Base-by-base conservation (phyloP, 192 early-diverging fungal species). In the Entomortierella chlamydospora region DNA sequence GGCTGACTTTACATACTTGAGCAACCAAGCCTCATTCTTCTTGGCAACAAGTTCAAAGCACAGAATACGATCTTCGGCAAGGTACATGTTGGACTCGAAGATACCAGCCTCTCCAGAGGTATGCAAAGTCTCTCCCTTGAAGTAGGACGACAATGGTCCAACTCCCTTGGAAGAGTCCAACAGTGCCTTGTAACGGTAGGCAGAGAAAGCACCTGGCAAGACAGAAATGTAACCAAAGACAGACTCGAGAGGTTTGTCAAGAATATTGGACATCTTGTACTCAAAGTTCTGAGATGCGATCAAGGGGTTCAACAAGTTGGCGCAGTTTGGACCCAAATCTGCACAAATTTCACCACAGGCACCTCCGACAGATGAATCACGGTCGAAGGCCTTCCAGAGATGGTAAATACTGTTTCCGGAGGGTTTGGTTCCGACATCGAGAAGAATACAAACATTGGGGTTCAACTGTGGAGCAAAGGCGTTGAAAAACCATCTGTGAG, bases 221-320 rank as follows among this genome's bases (percentile, higher is more conserved):
- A 97, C 97, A 1, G 95, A 93, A 68, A 98, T 98, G 82, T 96
- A 96, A 37, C 97, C 97, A 87, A 96, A 97, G 26, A 96, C 92
- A 17, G 93, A 95, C 91, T 97, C 96, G 26, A 97, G 87, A 10
- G 96, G 95, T 83, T 97, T 97, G 87, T 97, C 96, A 13, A 97
- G 92, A 70, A 97, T 97, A 78, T 97, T 97, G 63, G 91, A 93
- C 87, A 97, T 97, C 83, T 97, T 97, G 92, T 97, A 97, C 90
- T 97, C 96, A 88, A 97, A 97, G 83, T 97, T 97, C 84, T 97
- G 96, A 4, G 94, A 93, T 12, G 96, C 96, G 8, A 97, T 93
- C 57, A 97, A 74, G 26, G 95, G 95, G 78, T 97, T 97, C 67
- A 93, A 59, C 26, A 95, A 83, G 49, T 91, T 90, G 51, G 64